These are phyloP conservation scores for Penicillium verrucosum DNA, from an alignment of 2,329 filamentous ascomycete species.

Conservation along the genomic window DNA sequence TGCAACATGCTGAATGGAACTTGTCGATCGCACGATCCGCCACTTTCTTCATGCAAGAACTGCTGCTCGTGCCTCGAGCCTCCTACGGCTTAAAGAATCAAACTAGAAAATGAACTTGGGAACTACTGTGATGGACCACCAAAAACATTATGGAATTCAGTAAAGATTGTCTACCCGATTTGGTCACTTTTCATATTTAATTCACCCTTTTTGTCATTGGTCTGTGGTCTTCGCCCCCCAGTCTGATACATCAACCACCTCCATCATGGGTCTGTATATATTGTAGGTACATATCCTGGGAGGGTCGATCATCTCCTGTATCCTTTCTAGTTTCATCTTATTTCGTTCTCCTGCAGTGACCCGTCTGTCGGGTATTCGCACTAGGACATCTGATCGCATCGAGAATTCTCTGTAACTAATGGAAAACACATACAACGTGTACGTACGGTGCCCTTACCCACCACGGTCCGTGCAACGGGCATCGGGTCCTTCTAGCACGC, in stretches of 20 bases:
- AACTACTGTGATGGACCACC: constrained; percentile 15
- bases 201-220: constrained; percentile 19
- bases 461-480: constrained; percentile 26
- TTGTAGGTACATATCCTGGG: constrained; percentile 22
- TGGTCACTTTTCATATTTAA: not conserved
- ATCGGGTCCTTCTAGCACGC: constrained; percentile 25
- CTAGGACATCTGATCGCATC: constrained; percentile 32
- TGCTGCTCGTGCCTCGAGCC: constrained; percentile 25
- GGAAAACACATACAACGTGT: constrained; percentile 18
- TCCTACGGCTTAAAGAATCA: not conserved
- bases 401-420: constrained; percentile 24
- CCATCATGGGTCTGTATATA: constrained; percentile 35
- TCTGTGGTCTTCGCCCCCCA: constrained; percentile 23
- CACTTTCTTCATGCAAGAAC: constrained; percentile 24
- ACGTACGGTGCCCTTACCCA: constrained; percentile 17
- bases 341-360: constrained; percentile 34
- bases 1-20: constrained; percentile 23
- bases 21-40: constrained; percentile 30
- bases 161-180: constrained; percentile 14
- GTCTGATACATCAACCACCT: constrained; percentile 28
- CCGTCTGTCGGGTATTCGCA: constrained; percentile 33
- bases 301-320: constrained; percentile 32
- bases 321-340: constrained; percentile 36
- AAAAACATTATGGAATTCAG: constrained; percentile 20
- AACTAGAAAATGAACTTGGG: constrained; percentile 1